A percentile compares a stretch with the other conserved stretches of the same genome.
These are phyloP conservation scores for Kurtzmaniella quercitrusa DNA, from an alignment of 1,139 yeast species.

Conservation along the genomic window DNA sequence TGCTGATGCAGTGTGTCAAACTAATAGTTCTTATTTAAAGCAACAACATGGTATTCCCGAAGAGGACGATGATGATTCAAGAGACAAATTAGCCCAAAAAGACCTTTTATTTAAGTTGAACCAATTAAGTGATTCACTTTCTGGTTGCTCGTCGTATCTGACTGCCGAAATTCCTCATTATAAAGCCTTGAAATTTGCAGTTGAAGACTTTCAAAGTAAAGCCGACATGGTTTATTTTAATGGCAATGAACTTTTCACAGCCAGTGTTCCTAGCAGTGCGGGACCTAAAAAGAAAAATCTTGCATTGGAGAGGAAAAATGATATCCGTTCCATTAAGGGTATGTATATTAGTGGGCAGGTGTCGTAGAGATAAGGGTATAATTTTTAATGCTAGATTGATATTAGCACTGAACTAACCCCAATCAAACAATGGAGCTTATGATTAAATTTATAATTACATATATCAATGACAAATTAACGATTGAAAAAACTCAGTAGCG, in stretches of 20 bases:
- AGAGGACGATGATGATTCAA: constrained; percentile 15
- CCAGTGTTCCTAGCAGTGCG: constrained; percentile 7
- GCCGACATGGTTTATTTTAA: constrained; percentile 36
- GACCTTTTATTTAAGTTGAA: constrained; percentile 21
- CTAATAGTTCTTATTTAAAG: constrained; percentile 22
- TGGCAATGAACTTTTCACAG: constrained; percentile 24
- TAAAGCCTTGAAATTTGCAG: constrained; percentile 22
- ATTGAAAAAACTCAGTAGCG: too few species aligned
- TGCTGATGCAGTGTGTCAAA: constrained; percentile 40
- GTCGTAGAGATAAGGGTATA: neutral
- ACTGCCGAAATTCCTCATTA: constrained; percentile 34
- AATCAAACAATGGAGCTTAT: neutral
- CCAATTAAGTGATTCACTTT: constrained; percentile 20
- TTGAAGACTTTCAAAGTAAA: constrained; percentile 36
- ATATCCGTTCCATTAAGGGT: constrained; percentile 43
- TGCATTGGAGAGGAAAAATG: constrained; percentile 35
- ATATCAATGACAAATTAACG: too few species aligned
- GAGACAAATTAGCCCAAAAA: constrained; percentile 26
- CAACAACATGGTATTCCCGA: constrained; percentile 4
- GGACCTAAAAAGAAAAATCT: constrained; percentile 24
- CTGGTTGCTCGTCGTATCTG: constrained; percentile 27
- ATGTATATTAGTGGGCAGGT: constrained; percentile 38
- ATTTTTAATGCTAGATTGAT: constrained; percentile 13
- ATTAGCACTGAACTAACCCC: constrained; percentile 13
- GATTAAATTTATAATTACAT: neutral